Evolutionary conservation across 331 rosid species (phyloP).

Genomic region (Stylosanthes scabra): DNA sequence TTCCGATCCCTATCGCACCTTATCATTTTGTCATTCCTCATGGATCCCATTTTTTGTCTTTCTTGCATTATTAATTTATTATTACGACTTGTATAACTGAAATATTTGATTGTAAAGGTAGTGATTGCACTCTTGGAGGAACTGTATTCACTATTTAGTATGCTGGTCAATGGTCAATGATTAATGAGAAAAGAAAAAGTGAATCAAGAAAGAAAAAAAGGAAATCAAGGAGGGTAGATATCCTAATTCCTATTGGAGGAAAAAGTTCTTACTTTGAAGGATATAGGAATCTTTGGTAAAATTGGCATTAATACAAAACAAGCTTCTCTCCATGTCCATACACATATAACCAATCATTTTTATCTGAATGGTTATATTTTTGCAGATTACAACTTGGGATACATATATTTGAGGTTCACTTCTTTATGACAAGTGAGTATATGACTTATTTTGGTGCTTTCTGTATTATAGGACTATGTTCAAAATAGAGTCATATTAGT

Average conservation of each 20-base stretch:
- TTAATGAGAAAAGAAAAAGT: neutral
- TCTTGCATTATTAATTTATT: neutral
- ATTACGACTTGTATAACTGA: neutral
- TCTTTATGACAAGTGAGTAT: no score
- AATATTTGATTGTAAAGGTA: neutral
- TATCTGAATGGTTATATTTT: no score
- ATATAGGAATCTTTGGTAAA: neutral
- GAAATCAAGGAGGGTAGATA: neutral
- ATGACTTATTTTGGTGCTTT: no score
- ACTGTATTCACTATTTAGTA: neutral
- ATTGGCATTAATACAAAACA: neutral
- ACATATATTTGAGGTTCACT: neutral
- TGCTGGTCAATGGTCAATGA: neutral
- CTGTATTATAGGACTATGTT: no score
- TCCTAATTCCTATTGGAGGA: neutral
- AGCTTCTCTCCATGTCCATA: neutral
- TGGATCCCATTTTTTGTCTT: neutral
- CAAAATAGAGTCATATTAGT: no score
- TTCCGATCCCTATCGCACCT: no score
- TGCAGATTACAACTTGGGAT: neutral
- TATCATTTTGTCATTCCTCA: no score
- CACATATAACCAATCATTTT: no score
- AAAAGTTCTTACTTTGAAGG: neutral
- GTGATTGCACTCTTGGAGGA: no score
- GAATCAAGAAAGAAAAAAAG: neutral